Evolutionary conservation across 2,329 filamentous ascomycete genomes (phyloP).

Genomic region (Trichophyton rubrum): DNA sequence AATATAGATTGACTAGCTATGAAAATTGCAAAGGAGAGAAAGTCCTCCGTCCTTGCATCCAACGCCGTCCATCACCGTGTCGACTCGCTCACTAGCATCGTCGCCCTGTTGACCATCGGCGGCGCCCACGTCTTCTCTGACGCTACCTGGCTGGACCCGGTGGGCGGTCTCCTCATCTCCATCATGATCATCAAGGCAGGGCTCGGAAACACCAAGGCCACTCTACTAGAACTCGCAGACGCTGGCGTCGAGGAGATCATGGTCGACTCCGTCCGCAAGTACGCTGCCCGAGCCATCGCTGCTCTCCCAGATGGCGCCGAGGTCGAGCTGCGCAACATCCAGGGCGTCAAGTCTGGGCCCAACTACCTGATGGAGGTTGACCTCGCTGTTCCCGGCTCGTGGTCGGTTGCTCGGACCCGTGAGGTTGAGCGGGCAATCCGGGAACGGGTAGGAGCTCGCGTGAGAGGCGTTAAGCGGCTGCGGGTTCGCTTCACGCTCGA

Average conservation of each 20-base stretch:
- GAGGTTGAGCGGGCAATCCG: slow-evolving; percentile 62
- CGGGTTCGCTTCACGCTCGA: slow-evolving; percentile 70
- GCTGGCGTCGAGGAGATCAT: slow-evolving; percentile 77
- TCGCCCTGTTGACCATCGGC: slow-evolving; percentile 77
- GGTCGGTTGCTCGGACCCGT: slow-evolving; percentile 60
- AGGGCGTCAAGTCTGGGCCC: slow-evolving; percentile 88
- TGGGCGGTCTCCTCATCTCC: slow-evolving; percentile 85
- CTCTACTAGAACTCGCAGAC: slow-evolving; percentile 83
- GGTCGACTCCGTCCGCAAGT: slow-evolving; percentile 56
- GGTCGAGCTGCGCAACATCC: slow-evolving; percentile 62
- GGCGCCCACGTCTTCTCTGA: slow-evolving; percentile 77
- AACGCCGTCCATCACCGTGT: slow-evolving; percentile 95
- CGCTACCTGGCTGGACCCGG: slow-evolving; percentile 85
- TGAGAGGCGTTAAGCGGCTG: slow-evolving; percentile 72
- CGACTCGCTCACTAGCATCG: slow-evolving; percentile 88
- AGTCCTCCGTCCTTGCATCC: slow-evolving; percentile 88
- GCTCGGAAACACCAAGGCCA: slow-evolving; percentile 67
- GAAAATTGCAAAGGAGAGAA: slow-evolving; percentile 87
- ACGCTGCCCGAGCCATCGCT: slow-evolving; percentile 48
- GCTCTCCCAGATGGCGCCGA: slow-evolving; percentile 43
- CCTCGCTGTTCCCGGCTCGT: slow-evolving; percentile 61
- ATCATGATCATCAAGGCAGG: slow-evolving; percentile 87
- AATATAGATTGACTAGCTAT: slow-evolving; percentile 48
- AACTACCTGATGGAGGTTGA: slow-evolving; percentile 92
- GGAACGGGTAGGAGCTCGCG: slow-evolving; percentile 57